Evolutionary conservation across 495 filamentous ascomycete genomes (phyloP).

Genomic region (Aspergillus funiculosus): DNA sequence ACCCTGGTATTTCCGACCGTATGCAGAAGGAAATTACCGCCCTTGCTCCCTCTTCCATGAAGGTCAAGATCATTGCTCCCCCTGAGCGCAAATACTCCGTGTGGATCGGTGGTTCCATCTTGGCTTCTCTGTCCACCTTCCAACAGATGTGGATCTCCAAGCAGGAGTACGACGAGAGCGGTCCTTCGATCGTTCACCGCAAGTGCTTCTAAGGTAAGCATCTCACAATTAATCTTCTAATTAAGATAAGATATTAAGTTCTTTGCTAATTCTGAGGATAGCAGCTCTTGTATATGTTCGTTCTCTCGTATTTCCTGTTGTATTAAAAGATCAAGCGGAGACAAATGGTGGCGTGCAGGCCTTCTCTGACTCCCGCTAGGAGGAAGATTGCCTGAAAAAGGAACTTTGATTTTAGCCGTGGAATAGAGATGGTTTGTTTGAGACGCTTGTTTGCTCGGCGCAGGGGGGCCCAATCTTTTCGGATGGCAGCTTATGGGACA

Average conservation of each 20-base stretch:
- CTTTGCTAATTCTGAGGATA: constrained; percentile 1
- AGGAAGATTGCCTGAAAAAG: constrained; percentile 46
- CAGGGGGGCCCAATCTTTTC: constrained; percentile 9
- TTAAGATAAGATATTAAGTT: neutral
- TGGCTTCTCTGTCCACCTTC: constrained; percentile 99
- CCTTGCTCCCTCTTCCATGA: constrained; percentile 92
- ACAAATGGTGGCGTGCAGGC: constrained; percentile 39
- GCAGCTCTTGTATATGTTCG: constrained; percentile 28
- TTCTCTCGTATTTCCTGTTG: constrained; percentile 46
- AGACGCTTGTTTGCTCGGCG: constrained; percentile 23
- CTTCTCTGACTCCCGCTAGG: constrained; percentile 45
- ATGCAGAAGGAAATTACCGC: constrained; percentile 99
- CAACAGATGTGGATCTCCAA: constrained; percentile 99
- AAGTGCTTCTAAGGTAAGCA: constrained; percentile 91
- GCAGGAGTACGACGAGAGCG: constrained; percentile 99
- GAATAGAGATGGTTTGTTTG: constrained; percentile 41
- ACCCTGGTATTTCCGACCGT: constrained; percentile 99
- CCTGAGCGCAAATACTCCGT: constrained; percentile 83
- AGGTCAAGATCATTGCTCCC: constrained; percentile 74
- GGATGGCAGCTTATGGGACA: constrained; percentile 15
- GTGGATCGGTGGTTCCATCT: constrained; percentile 99
- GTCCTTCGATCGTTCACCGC: constrained; percentile 99
- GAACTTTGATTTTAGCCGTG: constrained; percentile 43
- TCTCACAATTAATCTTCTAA: neutral
- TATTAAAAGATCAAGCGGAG: constrained; percentile 47